Base-by-base conservation (phyloP, 148 eudicot genomes). In the Nepenthes mirabilis region DNA sequence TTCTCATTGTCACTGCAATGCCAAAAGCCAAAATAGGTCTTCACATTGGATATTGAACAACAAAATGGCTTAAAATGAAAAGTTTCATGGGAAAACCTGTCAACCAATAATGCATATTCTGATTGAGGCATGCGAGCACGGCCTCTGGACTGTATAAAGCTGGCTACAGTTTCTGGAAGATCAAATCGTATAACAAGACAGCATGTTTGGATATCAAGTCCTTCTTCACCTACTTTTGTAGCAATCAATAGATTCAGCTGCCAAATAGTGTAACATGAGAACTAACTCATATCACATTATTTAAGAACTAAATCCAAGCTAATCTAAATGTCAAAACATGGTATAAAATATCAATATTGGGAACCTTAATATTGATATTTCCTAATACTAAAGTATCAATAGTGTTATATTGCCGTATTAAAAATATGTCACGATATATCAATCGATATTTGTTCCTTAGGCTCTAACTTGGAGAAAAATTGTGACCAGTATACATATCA, bases 201-300 rank as follows among this genome's bases (percentile, higher is more conserved):
- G 70, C 99, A 93, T 49, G 99, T 93, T 76, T 88, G 99, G 62
- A 93, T 93, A 77, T 93, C 99, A 69, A 93, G 91, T 65, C 99
- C 99, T 81, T 93, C 99, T 69, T 93, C 99, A 50, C 87, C 99
- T 48, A 88, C 99, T 76, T 93, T 93, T 49, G 99, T 93, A 11
- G 99, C 99, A 72, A 93, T 84, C 74, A 93, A 67, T 36, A 93
- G 72, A 76, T 93, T 93, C 63, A 93, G 76, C 99, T 93, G 91
- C 64, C 74, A 77, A 62, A 83, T 68, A 58, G 67, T 50, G 70
- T 13, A 61, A 52, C 12, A 1, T 9, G 9, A 9, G 50, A 56
- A 50, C 34, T 61, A 11, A 56, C 33, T 36, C 55, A 14, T 11
- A n/a, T 5, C 2, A 32, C 5, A 12, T 7, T 6, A 52, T 14